Evolutionary conservation across 2,329 filamentous ascomycete genomes (phyloP), one percentile per base, ranked within the genome.

Genomic region (Colletotrichum falcatum): DNA sequence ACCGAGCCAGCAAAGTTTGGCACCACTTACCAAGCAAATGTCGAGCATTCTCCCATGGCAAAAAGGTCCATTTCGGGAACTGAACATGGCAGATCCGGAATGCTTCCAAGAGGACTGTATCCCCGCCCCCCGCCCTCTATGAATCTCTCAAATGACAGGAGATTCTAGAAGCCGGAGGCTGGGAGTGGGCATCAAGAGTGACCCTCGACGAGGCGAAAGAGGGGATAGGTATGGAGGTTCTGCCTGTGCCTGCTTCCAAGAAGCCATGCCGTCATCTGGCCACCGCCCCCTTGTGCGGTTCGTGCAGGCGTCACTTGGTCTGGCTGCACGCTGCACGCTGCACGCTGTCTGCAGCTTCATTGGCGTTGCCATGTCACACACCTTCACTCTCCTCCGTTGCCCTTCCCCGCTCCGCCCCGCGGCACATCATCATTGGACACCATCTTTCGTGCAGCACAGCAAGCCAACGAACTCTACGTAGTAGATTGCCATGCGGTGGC

Each of bases 351-450:
- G 67, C 68, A 69, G 65, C 64, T 68, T 64, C 65, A 42, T n/a
- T 51, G 48, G 48, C 55, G 63, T 56, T 49, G 65, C 58, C 68
- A 71, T 69, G 68, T 71, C 68, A 71, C 69, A 60, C 65, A 63
- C 37, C 65, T 55, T 44, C 51, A 51, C 35, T 54, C 65, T 42
- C 28, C 53, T 60, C 42, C 46, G 46, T 60, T 48, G 65, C 60
- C 60, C 65, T 70, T 59, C 69, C 69, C 69, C 69, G 69, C 69
- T 70, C 54, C 60, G 69, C 65, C 54, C 65, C 60, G 65, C 65
- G 65, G 69, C 69, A 65, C 39, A 28, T 33, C 37, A 44, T 49
- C 33, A 70, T 71, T 71, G 69, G 65, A 54, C 26, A 55, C 53
- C 44, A 49, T 61, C 49, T 56, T 69, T 53, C 35, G 44, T 66